Evolutionary conservation across 768 basidiomycete species (phyloP).

Genomic region (Suillus alpinus): DNA sequence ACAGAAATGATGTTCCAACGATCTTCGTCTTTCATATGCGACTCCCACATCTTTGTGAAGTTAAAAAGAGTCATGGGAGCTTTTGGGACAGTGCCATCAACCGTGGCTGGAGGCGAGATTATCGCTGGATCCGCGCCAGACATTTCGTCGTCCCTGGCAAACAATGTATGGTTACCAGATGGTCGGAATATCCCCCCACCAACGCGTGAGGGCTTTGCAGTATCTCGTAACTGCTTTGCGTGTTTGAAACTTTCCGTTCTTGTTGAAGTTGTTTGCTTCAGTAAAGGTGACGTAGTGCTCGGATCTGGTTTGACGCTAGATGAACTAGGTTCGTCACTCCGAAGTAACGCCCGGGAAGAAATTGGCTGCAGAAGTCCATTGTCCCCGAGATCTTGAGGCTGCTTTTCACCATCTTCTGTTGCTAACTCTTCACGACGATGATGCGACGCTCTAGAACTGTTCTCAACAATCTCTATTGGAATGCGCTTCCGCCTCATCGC

Average conservation of each 20-base stretch:
- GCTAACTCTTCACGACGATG: constrained; percentile 9
- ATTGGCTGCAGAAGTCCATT: constrained; percentile 36
- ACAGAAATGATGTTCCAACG: constrained; percentile 63
- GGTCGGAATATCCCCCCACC: constrained; percentile 74
- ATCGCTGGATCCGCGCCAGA: constrained; percentile 1
- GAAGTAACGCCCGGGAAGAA: constrained; percentile 32
- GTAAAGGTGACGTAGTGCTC: constrained; percentile 1
- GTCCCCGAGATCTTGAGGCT: constrained; percentile 9
- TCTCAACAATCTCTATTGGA: constrained; percentile 60
- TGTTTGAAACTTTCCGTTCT: constrained; percentile 49
- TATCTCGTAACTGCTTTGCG: constrained; percentile 56
- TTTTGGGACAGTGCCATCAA: constrained; percentile 16
- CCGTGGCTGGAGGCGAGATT: constrained; percentile 3
- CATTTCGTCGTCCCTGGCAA: constrained; percentile 34
- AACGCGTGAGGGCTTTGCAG: constrained; percentile 41
- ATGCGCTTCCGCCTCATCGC: constrained; percentile 52
- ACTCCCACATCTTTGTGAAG: constrained; percentile 61
- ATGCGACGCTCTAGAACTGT: background rate
- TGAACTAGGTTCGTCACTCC: background rate
- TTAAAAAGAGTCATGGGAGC: constrained; percentile 53
- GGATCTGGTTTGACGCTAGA: constrained; percentile 17
- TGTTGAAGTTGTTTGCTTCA: constrained; percentile 8
- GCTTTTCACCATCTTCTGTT: constrained; percentile 2
- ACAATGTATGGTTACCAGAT: constrained; percentile 58
- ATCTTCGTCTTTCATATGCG: constrained; percentile 35